Base-by-base conservation (phyloP, 2,329 filamentous ascomycete genomes). In the Venturia pyrina region DNA sequence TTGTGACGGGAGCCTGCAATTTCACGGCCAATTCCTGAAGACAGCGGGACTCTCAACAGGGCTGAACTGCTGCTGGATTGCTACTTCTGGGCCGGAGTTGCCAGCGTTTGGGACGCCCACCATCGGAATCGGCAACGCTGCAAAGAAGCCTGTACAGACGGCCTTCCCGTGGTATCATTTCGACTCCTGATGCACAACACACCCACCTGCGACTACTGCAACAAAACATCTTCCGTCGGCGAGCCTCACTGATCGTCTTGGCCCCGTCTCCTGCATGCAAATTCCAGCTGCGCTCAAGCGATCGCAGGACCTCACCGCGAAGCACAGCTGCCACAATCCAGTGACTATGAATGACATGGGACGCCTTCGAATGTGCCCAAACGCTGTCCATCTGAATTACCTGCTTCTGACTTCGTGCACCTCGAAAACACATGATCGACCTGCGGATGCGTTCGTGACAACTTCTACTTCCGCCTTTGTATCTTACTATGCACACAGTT, bases 1-100 rank as follows among this genome's bases (percentile, higher is more conserved):
- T 64, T 64, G 32, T 46, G 40, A 32, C 28, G 24, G 48, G 48
- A 53, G 32, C 43, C 44, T 64, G 41, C 62, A 64, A 64, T 64
- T 46, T 64, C 48, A 32, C 62, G 24, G 40, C 34, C 41, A 50
- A 19, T 8, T 50, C 62, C 5, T 56, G 1, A n/a, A n/a, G 15
- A 37, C 53, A 10, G 32, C 37, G n/a, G 60, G 11, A 43, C 40
- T 43, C n/a, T 62, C 21, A 21, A 17, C 60, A 62, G 60, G 60
- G 40, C 37, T 62, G 43, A 62, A 43, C n/a, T 3, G 7, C 60
- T 17, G n/a, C 60, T 28, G 28, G 28, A 7, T 62, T 62, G 8
- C 60, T 46, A 6, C 43, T 62, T 62, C 60, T 62, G 60, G 32
- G 53, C 28, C 53, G 53, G 53, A 37, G 53, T 11, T 37, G 1